Conservation (phyloP, 2,329 filamentous ascomycete species). For the Orbilia blumenaviensis region DNA sequence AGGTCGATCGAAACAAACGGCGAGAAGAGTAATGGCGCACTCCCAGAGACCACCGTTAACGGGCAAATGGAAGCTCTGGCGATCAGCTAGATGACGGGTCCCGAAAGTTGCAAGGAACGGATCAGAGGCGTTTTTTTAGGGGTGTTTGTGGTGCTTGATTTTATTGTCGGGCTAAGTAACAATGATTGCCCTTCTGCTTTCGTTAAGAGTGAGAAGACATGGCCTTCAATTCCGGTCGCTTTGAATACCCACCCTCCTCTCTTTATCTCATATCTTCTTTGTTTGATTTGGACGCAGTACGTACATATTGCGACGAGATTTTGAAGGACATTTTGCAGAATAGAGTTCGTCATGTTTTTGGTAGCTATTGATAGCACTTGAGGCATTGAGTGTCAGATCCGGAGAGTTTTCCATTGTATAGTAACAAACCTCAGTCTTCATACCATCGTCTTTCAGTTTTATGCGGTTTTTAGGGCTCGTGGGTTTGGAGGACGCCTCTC, state of each 20-base stretch:
- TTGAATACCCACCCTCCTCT: background rate
- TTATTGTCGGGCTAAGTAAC: conserved; percentile 6
- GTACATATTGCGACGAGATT: background rate
- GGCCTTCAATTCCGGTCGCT: background rate
- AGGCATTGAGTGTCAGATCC: background rate
- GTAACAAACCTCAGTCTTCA: background rate
- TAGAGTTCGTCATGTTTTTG: background rate
- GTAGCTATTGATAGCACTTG: background rate
- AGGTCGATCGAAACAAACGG: conserved; percentile 10
- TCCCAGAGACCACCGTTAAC: conserved; percentile 26
- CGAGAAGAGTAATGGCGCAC: conserved; percentile 29
- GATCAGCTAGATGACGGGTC: conserved; percentile 35
- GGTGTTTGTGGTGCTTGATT: conserved; percentile 32
- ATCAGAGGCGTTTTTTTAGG: conserved; percentile 37
- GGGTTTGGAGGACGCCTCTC: background rate
- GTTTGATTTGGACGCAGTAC: background rate
- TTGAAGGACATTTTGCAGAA: background rate
- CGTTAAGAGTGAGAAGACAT: conserved; percentile 1
- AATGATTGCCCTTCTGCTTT: conserved; percentile 11
- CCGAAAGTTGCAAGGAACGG: background rate
- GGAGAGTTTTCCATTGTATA: conserved; percentile 4
- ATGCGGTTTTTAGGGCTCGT: background rate
- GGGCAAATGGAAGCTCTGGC: conserved; percentile 42
- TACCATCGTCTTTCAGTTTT: background rate
- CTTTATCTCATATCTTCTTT: background rate